Percentiles rank a stretch among this genome's conserved stretches.
phyloP scores from a whole-genome alignment of 768 basidiomycete genomes.

The Clitopilus hobsonii region DNA sequence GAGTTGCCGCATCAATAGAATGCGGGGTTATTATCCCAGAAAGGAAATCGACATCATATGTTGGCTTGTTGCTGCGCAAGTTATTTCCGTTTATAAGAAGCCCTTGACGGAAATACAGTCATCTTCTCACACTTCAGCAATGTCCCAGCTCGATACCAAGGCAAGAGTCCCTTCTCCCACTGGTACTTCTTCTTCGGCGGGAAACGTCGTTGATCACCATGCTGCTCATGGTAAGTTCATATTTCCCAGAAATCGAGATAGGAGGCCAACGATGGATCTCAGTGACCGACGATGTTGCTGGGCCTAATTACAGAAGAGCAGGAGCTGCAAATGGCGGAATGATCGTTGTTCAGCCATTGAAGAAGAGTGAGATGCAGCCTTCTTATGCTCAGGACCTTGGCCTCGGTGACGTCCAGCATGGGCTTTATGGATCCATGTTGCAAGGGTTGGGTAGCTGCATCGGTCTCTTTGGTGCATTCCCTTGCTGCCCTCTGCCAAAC shows the following conservation, averaged over 20 bases:
- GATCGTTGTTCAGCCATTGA: conserved; percentile 82
- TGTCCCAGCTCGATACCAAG: conserved; percentile 42
- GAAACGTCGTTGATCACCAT: conserved; percentile 71
- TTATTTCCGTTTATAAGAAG: background rate
- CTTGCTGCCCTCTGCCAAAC: conserved; percentile 83
- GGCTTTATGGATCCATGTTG: conserved; percentile 79
- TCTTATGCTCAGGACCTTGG: conserved; percentile 92
- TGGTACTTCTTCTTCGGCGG: conserved; percentile 29
- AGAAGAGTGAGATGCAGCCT: conserved; percentile 87
- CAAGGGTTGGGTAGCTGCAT: conserved; percentile 62
- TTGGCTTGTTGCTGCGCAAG: background rate
- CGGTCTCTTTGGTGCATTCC: conserved; percentile 71
- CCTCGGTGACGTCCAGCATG: conserved; percentile 71
- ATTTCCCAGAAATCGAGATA: conserved; percentile 10
- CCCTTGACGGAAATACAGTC: background rate
- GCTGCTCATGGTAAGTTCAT: conserved; percentile 53
- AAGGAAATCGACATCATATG: background rate
- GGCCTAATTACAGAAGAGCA: conserved; percentile 23
- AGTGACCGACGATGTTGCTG: conserved; percentile 63
- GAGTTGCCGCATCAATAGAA: background rate
- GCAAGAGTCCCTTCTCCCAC: conserved; percentile 43
- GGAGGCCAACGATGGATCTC: background rate
- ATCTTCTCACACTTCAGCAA: conserved; percentile 2
- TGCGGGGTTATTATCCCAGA: background rate
- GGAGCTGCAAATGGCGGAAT: conserved; percentile 32